Conservation (phyloP, 2,329 filamentous ascomycete species). For the Stachybotrys chartarum region DNA sequence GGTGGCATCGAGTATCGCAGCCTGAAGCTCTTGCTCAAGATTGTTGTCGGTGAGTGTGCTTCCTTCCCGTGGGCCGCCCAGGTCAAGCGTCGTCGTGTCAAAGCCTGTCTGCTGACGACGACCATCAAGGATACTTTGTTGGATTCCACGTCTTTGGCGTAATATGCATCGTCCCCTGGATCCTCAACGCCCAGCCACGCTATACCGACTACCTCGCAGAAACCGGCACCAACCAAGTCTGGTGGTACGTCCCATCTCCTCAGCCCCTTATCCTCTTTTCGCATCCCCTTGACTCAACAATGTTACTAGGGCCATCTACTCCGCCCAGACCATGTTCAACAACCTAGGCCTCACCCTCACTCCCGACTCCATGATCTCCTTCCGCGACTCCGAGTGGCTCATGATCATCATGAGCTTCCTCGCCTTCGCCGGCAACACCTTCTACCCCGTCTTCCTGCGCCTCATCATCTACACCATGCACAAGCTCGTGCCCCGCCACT, state of each 20-base stretch:
- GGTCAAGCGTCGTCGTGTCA: not conserved
- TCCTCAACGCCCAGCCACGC: conserved; percentile 29
- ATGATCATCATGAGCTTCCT: conserved; percentile 41
- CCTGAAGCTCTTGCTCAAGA: conserved; percentile 40
- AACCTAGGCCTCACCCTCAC: conserved; percentile 50
- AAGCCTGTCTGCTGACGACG: not conserved
- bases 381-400: conserved; percentile 33
- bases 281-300: not conserved
- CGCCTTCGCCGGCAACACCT: conserved; percentile 45
- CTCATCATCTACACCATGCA: conserved; percentile 50
- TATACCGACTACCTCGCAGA: conserved; percentile 31
- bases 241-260: conserved; percentile 35
- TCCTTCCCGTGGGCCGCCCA: not conserved
- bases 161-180: conserved; percentile 42
- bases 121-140: conserved; percentile 32
- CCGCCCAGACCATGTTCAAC: conserved; percentile 41
- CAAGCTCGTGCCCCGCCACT: conserved; percentile 32
- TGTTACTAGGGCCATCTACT: conserved; percentile 35
- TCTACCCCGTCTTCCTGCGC: conserved; percentile 51
- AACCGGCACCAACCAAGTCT: conserved; percentile 31
- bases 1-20: conserved; percentile 46
- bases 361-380: conserved; percentile 45
- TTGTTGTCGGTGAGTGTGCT: conserved; percentile 26
- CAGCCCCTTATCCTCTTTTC: not conserved
- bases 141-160: conserved; percentile 38